Base-by-base conservation (phyloP, 1,284 basidiomycete genomes). In the Sutorius eximius region DNA sequence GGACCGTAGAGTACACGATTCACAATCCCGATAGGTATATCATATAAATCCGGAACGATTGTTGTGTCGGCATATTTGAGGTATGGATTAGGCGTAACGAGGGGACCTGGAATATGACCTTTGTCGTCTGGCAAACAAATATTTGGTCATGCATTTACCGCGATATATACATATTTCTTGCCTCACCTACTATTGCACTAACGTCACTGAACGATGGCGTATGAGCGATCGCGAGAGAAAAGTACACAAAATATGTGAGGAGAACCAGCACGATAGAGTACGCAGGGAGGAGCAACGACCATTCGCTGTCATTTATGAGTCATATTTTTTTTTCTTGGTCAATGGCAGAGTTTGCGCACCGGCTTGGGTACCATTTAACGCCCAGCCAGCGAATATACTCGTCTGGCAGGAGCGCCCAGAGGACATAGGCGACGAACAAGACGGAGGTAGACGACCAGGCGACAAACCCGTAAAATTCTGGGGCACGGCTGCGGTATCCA, bases 401-500 rank as follows among this genome's bases (percentile, higher is more conserved):
- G 57, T 83, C 81, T 24, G 82, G 82, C 12, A 83, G 67, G 15
- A 83, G 61, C 2, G 80, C 81, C 82, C 82, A 95, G 8, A 91
- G 73, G 24, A 93, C 66, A 67, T 90, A 93, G 16, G 88, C 63
- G 49, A 79, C 72, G 64, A 89, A 93, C 5, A 84, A 71, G 33
- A 93, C 73, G 57, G 82, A 88, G 1, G 91, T 93, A 0, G 85
- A 83, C 10, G 89, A 83, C 82, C 86, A 89, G 12, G 88, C 90
- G 11, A 91, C 89, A 67, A 92, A 93, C 18, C 92, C 93, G 65
- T 95, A 95, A 64, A 93, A 90, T 71, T 95, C 93, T 48, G 87
- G 78, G 12, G 86, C 85, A 15, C 86, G 81, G 66, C 82, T 83
- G 62, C 79, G 79, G 59, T 74, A 63, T 59, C 78, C 79, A 38